Conservation (phyloP, 2,329 filamentous ascomycete genomes). For the Plenodomus lindquistii region DNA sequence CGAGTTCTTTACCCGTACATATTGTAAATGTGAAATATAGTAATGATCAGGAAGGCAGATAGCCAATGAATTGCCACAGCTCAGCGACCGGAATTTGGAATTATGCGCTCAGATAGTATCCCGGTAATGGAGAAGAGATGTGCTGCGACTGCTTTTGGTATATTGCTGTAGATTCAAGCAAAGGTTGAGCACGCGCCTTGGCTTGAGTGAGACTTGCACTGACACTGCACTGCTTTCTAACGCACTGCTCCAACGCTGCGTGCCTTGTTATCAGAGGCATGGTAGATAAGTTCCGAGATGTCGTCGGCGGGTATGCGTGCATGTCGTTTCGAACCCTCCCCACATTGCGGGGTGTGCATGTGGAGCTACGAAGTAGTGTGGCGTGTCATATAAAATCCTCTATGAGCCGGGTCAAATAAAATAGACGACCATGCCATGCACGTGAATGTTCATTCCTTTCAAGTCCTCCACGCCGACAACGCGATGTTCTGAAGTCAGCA, state of each 20-base stretch:
- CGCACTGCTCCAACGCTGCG: background rate
- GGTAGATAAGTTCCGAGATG: background rate
- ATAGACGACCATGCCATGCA: background rate
- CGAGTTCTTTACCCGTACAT: conserved; percentile 36
- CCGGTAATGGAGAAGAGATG: background rate
- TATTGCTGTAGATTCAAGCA: background rate
- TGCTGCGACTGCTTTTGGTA: background rate
- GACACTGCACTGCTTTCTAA: background rate
- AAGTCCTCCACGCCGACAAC: too few relatives aligned
- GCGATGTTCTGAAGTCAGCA: too few relatives aligned
- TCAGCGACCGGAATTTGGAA: background rate
- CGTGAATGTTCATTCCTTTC: too few relatives aligned
- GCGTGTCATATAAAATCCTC: background rate
- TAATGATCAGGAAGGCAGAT: conserved; percentile 22
- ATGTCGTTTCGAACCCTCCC: conserved; percentile 12
- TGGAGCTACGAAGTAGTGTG: conserved; percentile 5
- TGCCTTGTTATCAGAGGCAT: background rate
- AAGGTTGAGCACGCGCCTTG: background rate
- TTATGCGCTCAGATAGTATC: background rate
- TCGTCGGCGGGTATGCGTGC: background rate
- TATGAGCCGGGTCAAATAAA: background rate
- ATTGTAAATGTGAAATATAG: conserved; percentile 28
- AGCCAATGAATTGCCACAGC: conserved; percentile 22
- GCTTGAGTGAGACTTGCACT: background rate
- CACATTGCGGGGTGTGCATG: conserved; percentile 9